Percentiles rank a stretch among this genome's conserved stretches.
Evolutionary conservation across 257 asterid genomes (phyloP).

Genomic region (Solanum arcanum): DNA sequence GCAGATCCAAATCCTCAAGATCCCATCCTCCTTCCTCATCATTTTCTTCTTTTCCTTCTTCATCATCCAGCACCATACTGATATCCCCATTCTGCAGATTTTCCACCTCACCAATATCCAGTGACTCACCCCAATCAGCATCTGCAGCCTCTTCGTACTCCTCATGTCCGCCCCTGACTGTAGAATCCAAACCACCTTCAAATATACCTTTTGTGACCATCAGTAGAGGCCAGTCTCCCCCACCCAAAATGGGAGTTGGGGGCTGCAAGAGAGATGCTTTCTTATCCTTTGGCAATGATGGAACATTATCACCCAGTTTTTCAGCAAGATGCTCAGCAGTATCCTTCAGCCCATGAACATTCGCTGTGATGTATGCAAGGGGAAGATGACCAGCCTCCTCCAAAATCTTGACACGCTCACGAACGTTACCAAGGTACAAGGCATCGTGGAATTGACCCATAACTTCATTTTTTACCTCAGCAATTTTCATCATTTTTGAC

Average conservation of each 20-base stretch:
- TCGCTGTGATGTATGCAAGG: conserved; percentile 66
- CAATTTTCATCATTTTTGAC: conserved; percentile 89
- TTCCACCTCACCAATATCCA: conserved; percentile 58
- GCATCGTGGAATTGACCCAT: conserved; percentile 97
- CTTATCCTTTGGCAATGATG: conserved; percentile 48
- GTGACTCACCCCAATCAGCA: conserved; percentile 42
- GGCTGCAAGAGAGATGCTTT: conserved; percentile 58
- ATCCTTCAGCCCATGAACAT: conserved; percentile 62
- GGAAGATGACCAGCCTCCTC: conserved; percentile 78
- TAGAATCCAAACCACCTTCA: conserved; percentile 53
- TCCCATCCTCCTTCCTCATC: conserved; percentile 88
- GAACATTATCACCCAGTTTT: conserved; percentile 59
- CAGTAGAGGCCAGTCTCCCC: conserved; percentile 88
- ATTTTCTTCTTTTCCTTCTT: conserved; percentile 38
- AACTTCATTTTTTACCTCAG: conserved; percentile 79
- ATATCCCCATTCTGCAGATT: conserved; percentile 43
- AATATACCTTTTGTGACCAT: conserved; percentile 72
- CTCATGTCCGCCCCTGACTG: conserved; percentile 24
- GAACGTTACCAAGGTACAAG: conserved; percentile 72
- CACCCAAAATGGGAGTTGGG: conserved; percentile 58
- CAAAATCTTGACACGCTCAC: conserved; percentile 76
- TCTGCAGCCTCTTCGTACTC: conserved; percentile 54
- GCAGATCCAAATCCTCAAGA: conserved; percentile 88
- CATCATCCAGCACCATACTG: conserved; percentile 30
- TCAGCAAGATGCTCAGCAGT: conserved; percentile 48